phyloP scores from a whole-genome alignment of 1,139 yeast species.

The Candida mesenterica region DNA sequence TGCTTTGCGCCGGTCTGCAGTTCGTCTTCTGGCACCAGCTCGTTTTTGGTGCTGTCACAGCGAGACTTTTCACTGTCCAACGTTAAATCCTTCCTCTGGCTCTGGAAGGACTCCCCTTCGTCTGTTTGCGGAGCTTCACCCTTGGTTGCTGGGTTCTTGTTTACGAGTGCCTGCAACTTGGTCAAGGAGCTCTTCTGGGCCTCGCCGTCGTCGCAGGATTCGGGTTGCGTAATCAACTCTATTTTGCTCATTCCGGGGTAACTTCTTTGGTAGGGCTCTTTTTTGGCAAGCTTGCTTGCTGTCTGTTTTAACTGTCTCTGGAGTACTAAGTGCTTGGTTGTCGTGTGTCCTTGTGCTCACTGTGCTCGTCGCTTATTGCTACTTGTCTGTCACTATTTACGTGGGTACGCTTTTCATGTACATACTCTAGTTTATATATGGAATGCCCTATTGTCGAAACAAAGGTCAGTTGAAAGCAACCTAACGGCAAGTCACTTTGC shows the following conservation, averaged over 20 bases:
- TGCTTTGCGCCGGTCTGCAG: constrained; percentile 2
- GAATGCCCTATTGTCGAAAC: no score
- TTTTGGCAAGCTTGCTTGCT: no score
- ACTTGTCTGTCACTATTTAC: no score
- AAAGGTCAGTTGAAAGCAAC: no score
- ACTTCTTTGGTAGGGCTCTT: background rate
- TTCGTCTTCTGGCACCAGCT: constrained; percentile 6
- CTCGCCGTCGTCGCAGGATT: background rate
- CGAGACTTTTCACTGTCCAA: constrained; percentile 2
- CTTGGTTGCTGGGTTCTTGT: constrained; percentile 2
- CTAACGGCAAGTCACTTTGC: no score
- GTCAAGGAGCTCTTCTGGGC: background rate
- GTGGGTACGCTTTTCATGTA: no score
- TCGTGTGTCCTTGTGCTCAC: no score
- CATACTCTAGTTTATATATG: no score
- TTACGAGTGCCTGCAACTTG: constrained; percentile 1
- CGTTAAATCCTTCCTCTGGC: background rate
- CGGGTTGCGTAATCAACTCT: constrained; percentile 20
- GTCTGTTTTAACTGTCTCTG: no score
- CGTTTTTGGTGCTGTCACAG: background rate
- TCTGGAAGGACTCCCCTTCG: background rate
- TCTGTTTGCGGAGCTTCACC: background rate
- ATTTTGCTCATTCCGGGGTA: constrained; percentile 17
- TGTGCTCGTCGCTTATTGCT: no score
- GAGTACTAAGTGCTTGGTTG: no score